A percentile compares a stretch with the other conserved stretches of the same genome.
Evolutionary conservation across 139 green algal species (phyloP).

Genomic region (Yamagishiella unicocca): DNA sequence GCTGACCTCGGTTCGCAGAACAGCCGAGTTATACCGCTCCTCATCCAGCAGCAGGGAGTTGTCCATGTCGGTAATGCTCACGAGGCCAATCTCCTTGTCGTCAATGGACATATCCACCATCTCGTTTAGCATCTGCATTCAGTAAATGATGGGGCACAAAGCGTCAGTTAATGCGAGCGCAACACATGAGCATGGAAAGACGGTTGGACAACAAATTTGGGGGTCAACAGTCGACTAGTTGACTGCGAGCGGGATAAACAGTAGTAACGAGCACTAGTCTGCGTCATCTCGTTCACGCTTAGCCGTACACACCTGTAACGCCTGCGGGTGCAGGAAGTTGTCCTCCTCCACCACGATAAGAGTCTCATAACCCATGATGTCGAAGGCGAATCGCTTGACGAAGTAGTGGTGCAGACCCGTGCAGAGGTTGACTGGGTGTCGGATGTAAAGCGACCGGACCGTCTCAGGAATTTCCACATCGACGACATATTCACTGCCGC

Average conservation of each 20-base stretch:
- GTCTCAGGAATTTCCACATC: not conserved
- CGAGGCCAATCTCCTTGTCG: not conserved
- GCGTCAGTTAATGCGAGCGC: not conserved
- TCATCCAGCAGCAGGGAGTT: constrained; percentile 11
- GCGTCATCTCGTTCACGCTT: not conserved
- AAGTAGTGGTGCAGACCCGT: constrained; percentile 10
- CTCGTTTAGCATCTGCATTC: not conserved
- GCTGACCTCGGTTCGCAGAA: not conserved
- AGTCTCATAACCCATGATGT: constrained; percentile 11
- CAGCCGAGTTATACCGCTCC: not conserved
- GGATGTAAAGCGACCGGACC: not conserved
- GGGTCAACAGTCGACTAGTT: no score
- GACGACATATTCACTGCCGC: not conserved
- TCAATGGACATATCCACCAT: not conserved
- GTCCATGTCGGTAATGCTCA: constrained; percentile 1
- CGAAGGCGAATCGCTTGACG: constrained; percentile 15
- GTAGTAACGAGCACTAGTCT: no score
- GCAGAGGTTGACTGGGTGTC: not conserved
- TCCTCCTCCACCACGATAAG: constrained; percentile 23
- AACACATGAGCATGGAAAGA: not conserved
- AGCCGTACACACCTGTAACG: not conserved
- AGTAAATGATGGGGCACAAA: not conserved
- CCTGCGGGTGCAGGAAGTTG: constrained; percentile 1
- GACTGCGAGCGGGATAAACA: not conserved
- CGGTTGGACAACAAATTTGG: not conserved